Evolutionary conservation across 371 early-diverging fungal species (phyloP).

Genomic region (Mucor mucedo): DNA sequence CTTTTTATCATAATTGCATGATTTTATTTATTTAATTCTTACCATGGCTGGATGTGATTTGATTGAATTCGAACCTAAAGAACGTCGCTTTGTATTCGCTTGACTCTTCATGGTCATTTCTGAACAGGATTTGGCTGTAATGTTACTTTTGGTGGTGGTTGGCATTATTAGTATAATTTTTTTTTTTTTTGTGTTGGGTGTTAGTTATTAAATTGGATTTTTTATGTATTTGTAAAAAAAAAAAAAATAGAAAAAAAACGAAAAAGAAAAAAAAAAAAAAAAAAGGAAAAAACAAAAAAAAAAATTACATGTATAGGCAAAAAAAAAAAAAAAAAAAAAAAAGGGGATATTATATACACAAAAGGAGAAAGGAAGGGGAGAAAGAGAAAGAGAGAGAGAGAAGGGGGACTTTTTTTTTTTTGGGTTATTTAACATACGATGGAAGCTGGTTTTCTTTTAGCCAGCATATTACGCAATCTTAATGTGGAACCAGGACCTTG

Average conservation of each 20-base stretch:
- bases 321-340: slow-evolving; percentile 7
- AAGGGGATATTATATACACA: neutral
- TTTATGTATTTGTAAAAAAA: neutral
- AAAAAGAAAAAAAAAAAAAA: too few species aligned
- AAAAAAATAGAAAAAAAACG: neutral
- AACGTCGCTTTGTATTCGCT: slow-evolving; percentile 11
- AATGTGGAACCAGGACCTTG: slow-evolving; percentile 48
- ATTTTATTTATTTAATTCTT: slow-evolving; percentile 1
- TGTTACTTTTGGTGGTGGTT: neutral
- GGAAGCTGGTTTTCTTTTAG: slow-evolving; percentile 31
- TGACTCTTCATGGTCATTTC: slow-evolving; percentile 6
- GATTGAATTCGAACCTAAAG: slow-evolving; percentile 13
- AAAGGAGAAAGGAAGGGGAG: too few species aligned
- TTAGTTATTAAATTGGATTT: too few species aligned
- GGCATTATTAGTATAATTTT: neutral
- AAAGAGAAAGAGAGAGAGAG: too few species aligned
- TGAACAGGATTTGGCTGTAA: slow-evolving; percentile 4
- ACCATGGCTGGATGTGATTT: slow-evolving; percentile 4
- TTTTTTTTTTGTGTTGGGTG: neutral
- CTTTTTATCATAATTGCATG: neutral
- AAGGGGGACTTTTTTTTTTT: too few species aligned
- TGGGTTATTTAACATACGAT: neutral
- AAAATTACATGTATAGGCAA: too few species aligned
- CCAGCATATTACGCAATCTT: slow-evolving; percentile 49
- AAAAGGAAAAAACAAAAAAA: too few species aligned